A percentile compares a stretch with the other conserved stretches of the same genome.
Evolutionary conservation across 83 land plant genomes (phyloP).

Genomic region (Picea engelmannii): DNA sequence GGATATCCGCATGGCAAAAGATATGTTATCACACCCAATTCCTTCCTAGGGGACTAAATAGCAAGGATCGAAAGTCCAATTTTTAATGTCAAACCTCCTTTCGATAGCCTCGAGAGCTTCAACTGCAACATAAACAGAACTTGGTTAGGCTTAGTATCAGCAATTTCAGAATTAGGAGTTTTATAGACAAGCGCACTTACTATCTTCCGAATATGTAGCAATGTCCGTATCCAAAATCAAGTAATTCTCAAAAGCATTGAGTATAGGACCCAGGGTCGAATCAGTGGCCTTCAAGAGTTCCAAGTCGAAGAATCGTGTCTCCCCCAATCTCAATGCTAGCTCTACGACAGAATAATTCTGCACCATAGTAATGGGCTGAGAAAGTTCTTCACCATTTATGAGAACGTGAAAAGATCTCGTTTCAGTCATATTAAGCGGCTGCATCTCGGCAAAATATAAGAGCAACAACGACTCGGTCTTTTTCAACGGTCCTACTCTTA

Average conservation of each 20-base stretch:
- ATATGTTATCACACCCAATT: not conserved
- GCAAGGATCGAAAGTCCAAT: not conserved
- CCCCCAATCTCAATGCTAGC: not conserved
- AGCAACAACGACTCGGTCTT: not conserved
- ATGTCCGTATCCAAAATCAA: not conserved
- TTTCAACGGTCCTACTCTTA: too few species aligned
- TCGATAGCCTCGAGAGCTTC: not conserved
- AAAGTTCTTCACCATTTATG: not conserved
- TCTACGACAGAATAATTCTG: not conserved
- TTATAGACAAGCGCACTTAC: not conserved
- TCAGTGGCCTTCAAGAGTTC: not conserved
- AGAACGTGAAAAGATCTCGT: not conserved
- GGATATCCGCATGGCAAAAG: not conserved
- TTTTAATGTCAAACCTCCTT: not conserved
- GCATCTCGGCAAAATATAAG: not conserved
- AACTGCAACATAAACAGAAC: not conserved
- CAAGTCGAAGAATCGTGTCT: not conserved
- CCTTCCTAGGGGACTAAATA: not conserved
- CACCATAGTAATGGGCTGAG: not conserved
- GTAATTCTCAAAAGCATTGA: conserved; percentile 10
- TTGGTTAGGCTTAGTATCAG: too few species aligned
- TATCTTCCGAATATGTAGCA: not conserved
- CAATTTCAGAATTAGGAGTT: too few species aligned
- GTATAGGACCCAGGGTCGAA: not conserved
- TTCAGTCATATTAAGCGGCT: not conserved